Evolutionary conservation across 1,139 yeast genomes (phyloP), one percentile per base, ranked within the genome.

Genomic region (Magnusiomyces sp.): DNA sequence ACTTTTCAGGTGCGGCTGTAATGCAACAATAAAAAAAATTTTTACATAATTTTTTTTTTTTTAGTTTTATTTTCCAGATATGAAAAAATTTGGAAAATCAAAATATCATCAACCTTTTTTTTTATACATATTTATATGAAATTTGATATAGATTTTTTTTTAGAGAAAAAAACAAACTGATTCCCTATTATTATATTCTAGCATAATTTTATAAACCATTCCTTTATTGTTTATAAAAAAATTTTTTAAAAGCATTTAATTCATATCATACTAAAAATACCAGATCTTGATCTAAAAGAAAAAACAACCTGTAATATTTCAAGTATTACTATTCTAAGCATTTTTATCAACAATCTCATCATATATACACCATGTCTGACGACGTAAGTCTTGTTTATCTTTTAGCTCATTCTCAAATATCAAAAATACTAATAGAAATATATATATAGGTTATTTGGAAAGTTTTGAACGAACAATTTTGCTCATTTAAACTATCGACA

Each of bases 391-490:
- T n/a, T n/a, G n/a, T n/a, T n/a, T n/a, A n/a, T n/a, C n/a, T n/a
- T n/a, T n/a, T n/a, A n/a, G n/a, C n/a, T n/a, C n/a, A n/a, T n/a
- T n/a, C n/a, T n/a, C n/a, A n/a, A n/a, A n/a, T n/a, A n/a, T n/a
- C n/a, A n/a, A n/a, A n/a, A n/a, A n/a, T n/a, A n/a, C n/a, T n/a
- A n/a, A n/a, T n/a, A n/a, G n/a, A n/a, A n/a, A n/a, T n/a, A n/a
- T n/a, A n/a, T n/a, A n/a, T n/a, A n/a, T n/a, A n/a, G n/a, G n/a
- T n/a, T 60, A 84, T 88, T 61, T 88, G 96, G 96, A 92, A 85
- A 71, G 89, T 87, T 51, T 83, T 88, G 62, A 86, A 86, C 70
- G 86, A 85, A 64, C 88, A 85, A 65, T 88, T 88, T 67, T 88
- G 96, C 72, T 84, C 95, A 23, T 88, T 82, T 71, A 87, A 87